Base-by-base conservation (phyloP, 805 yeast genomes). In the Pichia californica region DNA sequence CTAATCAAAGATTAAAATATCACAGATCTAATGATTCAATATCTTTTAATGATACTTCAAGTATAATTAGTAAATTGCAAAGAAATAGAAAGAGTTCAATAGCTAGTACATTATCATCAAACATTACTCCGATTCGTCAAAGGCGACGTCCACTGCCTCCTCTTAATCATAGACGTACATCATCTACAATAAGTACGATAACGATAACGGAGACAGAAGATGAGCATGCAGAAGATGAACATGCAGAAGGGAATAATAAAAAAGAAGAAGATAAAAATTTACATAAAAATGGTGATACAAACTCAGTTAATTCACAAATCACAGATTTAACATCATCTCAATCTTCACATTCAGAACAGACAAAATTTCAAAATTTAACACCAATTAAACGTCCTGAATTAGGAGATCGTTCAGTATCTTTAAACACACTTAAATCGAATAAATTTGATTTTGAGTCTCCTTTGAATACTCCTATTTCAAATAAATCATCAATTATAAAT, bases 351-450 rank as follows among this genome's bases (percentile, higher is more conserved):
- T 33, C 25, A 10, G 5, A 2, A 4, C 36, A 33, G 20, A 18
- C 25, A 10, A 33, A 33, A 33, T 10, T 19, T n/a, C 18, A 31
- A 31, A 31, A 31, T 31, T 2, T 33, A 9, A 16, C 36, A 2
- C 31, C 40, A 16, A 10, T 28, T 6, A 7, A 8, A 27, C 40
- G 40, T 28, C 40, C 40, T 5, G 40, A 37, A 5, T 13, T 37
- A 19, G 40, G 40, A 7, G 30, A 29, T 13, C 14, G 40, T 3
- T 27, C 40, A 19, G 32, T 27, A 15, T 34, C 20, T 26, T 13
- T 33, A 16, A 20, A 35, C 11, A n/a, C 43, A 25, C 15, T 40
- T 36, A 25, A 41, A 36, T 15, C 40, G 30, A 23, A 36, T 28
- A 6, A 18, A n/a, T 23, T 7, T 23, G 25, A 23, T 23, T 7